phyloP scores from a whole-genome alignment of 345 rosid genomes.

The Eucalyptus marginata region DNA sequence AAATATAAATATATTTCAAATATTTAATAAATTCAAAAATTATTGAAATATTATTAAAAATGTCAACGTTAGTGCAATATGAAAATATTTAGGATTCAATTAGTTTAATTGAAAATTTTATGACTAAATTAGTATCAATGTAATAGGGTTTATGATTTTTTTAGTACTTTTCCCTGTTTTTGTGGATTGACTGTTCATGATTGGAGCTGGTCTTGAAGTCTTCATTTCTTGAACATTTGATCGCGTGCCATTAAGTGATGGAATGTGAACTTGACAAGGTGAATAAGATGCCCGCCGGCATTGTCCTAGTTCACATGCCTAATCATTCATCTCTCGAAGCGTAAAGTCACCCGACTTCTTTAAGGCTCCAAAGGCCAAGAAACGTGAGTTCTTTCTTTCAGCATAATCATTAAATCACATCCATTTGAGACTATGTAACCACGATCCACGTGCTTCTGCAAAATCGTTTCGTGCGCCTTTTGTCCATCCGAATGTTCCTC shows the following conservation, averaged over 20 bases:
- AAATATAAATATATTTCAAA: too few relatives aligned
- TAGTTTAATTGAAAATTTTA: fast-evolving
- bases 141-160: fast-evolving
- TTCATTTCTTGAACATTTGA: background rate
- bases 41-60: too few relatives aligned
- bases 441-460: background rate
- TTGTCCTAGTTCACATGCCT: background rate
- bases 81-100: too few relatives aligned
- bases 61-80: fast-evolving
- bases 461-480: background rate
- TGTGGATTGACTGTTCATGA: background rate
- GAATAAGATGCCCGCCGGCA: background rate
- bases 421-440: background rate
- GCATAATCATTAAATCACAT: background rate
- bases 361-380: background rate
- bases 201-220: background rate
- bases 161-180: fast-evolving
- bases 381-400: background rate
- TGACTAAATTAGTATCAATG: fast-evolving
- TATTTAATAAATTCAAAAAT: too few relatives aligned
- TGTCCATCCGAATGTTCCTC: background rate
- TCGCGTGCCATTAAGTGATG: background rate
- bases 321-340: background rate
- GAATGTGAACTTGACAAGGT: background rate
- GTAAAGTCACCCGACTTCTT: background rate